Percentiles rank a stretch among this genome's conserved stretches.
phyloP scores from a whole-genome alignment of 2,329 filamentous ascomycete species.

The Penicillium griseofulvum region DNA sequence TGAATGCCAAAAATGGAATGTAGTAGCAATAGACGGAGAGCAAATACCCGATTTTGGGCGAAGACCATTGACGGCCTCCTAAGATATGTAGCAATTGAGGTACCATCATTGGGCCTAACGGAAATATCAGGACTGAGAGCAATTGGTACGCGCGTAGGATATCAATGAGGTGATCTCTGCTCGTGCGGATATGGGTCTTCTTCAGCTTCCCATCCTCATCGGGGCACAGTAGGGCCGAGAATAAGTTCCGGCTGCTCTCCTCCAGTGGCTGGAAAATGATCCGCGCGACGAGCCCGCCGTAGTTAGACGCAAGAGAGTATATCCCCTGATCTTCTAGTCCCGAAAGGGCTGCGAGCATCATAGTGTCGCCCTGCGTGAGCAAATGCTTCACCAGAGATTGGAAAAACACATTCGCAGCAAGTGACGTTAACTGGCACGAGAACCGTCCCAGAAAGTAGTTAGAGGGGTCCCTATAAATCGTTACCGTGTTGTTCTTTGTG shows the following conservation, averaged over 20 bases:
- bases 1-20: conserved; percentile 86
- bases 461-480: conserved; percentile 24
- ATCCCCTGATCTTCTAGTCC: conserved; percentile 79
- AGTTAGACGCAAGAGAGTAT: conserved; percentile 92
- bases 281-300: conserved; percentile 82
- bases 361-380: conserved; percentile 88
- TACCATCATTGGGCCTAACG: conserved; percentile 72
- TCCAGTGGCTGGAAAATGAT: conserved; percentile 93
- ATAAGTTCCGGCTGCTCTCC: conserved; percentile 86
- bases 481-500: conserved; percentile 12
- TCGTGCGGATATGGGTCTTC: conserved; percentile 20
- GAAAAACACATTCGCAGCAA: conserved; percentile 78
- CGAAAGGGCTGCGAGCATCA: conserved; percentile 77
- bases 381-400: conserved; percentile 91
- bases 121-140: conserved; percentile 65
- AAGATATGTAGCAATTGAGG: conserved; percentile 71
- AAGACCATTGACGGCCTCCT: conserved; percentile 73
- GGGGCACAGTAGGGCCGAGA: conserved; percentile 70
- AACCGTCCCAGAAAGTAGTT: conserved; percentile 62
- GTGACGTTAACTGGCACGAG: conserved; percentile 65
- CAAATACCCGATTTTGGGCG: conserved; percentile 68
- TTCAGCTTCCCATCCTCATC: conserved; percentile 17
- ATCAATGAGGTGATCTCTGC: conserved; percentile 34
- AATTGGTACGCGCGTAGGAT: conserved; percentile 73
- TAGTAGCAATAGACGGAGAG: conserved; percentile 85